Conservation (phyloP, 1,284 basidiomycete genomes). For the Mrakiaceae sp. region DNA sequence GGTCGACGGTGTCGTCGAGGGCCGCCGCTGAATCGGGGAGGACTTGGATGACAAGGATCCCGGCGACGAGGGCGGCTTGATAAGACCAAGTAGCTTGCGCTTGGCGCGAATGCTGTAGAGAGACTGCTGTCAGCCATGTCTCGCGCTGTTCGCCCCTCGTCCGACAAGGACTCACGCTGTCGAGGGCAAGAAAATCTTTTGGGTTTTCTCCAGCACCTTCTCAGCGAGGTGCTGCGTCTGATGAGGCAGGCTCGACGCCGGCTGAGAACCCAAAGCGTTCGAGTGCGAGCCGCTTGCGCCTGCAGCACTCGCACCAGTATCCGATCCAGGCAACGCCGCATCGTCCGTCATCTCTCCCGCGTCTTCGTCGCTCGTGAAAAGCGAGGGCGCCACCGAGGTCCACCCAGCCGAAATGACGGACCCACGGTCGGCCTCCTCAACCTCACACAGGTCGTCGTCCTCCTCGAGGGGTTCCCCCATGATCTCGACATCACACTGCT, state of each 20-base stretch:
- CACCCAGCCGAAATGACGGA: constrained; percentile 29
- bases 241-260: neutral
- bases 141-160: too few relatives aligned
- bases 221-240: constrained; percentile 10
- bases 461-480: constrained; percentile 7
- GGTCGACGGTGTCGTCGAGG: neutral
- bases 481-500: constrained; percentile 1
- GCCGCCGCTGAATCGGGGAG: neutral
- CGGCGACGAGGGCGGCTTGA: constrained; percentile 17
- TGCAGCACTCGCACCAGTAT: neutral
- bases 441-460: constrained; percentile 17
- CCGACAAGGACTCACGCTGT: constrained; percentile 7
- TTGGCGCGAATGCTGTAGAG: constrained; percentile 19
- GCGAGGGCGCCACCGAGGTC: constrained; percentile 21
- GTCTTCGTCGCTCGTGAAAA: constrained; percentile 22
- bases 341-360: constrained; percentile 20
- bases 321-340: constrained; percentile 5
- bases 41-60: neutral
- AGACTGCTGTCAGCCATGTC: too few relatives aligned
- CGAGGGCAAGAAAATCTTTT: constrained; percentile 18
- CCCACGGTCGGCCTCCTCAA: constrained; percentile 20
- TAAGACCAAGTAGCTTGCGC: constrained; percentile 15
- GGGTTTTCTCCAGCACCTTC: constrained; percentile 2
- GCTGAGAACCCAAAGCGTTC: constrained; percentile 13
- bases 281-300: neutral